A percentile compares a stretch with the other conserved stretches of the same genome.
These are phyloP conservation scores for Apiospora phragmitis DNA, from an alignment of 2,329 filamentous ascomycete species.

Conservation along the genomic window DNA sequence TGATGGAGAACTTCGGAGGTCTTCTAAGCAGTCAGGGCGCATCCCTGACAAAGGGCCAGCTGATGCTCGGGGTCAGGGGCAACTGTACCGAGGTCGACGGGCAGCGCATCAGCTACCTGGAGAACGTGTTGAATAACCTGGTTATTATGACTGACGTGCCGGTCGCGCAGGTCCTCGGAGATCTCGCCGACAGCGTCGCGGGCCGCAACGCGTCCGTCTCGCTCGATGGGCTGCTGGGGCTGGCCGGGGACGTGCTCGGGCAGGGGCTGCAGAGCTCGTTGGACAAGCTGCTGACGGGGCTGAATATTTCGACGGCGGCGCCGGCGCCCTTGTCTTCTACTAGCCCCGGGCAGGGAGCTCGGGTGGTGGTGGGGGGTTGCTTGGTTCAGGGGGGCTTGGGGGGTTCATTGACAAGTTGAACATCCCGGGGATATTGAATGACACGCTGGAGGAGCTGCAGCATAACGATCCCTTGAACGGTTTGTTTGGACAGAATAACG, in stretches of 20 bases:
- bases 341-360: neutral
- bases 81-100: conserved; percentile 29
- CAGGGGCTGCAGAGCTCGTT: neutral
- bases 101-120: conserved; percentile 28
- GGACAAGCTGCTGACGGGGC: neutral
- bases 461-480: neutral
- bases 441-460: neutral
- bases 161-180: conserved; percentile 22
- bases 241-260: conserved; percentile 6
- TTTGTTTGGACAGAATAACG: too few relatives aligned
- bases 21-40: conserved; percentile 24
- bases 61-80: conserved; percentile 26
- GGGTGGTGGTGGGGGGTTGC: neutral
- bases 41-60: conserved; percentile 25
- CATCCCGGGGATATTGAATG: neutral
- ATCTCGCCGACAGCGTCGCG: conserved; percentile 16
- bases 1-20: conserved; percentile 22
- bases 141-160: conserved; percentile 22
- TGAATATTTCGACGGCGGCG: conserved; percentile 5
- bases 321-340: too few relatives aligned
- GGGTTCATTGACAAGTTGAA: neutral
- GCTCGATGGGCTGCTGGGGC: conserved; percentile 5
- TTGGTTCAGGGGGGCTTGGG: neutral
- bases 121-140: conserved; percentile 27
- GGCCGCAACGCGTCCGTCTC: neutral